Evolutionary conservation across 129 eudicot species (phyloP), one percentile per base, ranked within the genome.

Genomic region (Tagetes patula): DNA sequence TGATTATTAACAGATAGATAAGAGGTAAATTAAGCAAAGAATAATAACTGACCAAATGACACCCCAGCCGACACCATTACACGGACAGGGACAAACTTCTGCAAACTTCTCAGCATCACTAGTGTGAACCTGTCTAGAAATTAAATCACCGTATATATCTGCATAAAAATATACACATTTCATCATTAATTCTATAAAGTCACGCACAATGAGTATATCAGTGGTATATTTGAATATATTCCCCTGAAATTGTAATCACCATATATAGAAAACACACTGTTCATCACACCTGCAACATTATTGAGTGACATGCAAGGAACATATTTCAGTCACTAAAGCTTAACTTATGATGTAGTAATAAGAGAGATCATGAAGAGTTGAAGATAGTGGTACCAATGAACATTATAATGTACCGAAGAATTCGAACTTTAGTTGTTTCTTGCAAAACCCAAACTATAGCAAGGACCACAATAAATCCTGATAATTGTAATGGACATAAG

Each of bases 31-130:
- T 65, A 50, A 65, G 77, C 43, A 76, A 71, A 45, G 59, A 41
- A 49, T 30, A 50, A 39, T 67, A 50, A 54, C 87, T 73, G 67
- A 93, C 98, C 98, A 93, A 48, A 93, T 84, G 55, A 90, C 84
- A 73, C 98, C 98, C 98, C 98, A 93, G 13, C 77, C 96, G 47
- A 76, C 84, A 52, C 98, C 98, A 75, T 81, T 90, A 73, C 98
- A 93, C 12, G 96, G 96, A 79, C 96, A 93, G 6, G 96, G 96
- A 67, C 98, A 93, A 49, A 93, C 75, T 86, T 93, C 98, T 31
- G 98, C 98, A 81, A 93, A 93, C 73, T 93, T 93, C 86, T 93
- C 98, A 69, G 98, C 98, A 75, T 93, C 98, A 83, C 98, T 93
- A 0, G 98, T 84, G 81, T 89, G 83, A 73, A 93, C 96, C 77